These are phyloP conservation scores for Pinus taeda DNA, from an alignment of 75 land plant genomes.

Conservation along the genomic window DNA sequence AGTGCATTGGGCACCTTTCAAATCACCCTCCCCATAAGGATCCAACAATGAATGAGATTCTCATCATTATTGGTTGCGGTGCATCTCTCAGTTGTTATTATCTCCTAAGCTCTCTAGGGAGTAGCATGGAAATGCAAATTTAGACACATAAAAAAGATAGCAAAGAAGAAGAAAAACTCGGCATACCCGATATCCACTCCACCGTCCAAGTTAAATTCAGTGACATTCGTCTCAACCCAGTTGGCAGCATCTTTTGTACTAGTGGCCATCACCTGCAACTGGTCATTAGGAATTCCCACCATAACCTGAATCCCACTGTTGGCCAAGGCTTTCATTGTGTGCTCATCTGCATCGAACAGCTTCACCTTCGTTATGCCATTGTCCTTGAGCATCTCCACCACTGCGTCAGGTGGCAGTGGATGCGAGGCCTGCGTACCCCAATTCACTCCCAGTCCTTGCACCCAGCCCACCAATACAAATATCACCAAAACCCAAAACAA, in stretches of 20 bases:
- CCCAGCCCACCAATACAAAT: neutral
- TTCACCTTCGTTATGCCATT: slow-evolving; percentile 62
- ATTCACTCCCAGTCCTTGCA: slow-evolving; percentile 24
- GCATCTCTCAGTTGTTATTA: too few relatives aligned
- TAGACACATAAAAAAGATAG: too few relatives aligned
- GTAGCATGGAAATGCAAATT: too few relatives aligned
- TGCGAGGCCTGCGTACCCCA: slow-evolving; percentile 63
- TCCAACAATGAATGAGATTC: too few relatives aligned
- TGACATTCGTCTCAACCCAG: neutral
- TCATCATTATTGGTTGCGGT: too few relatives aligned
- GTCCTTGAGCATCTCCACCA: slow-evolving; percentile 52
- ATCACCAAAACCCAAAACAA: too few relatives aligned
- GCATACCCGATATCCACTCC: neutral
- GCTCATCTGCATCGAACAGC: slow-evolving; percentile 58
- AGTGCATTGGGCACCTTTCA: too few relatives aligned
- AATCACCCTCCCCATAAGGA: too few relatives aligned
- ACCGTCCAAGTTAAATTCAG: neutral
- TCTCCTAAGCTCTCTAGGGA: too few relatives aligned
- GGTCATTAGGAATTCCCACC: slow-evolving; percentile 60
- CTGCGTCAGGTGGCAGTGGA: slow-evolving; percentile 25
- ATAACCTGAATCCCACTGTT: slow-evolving; percentile 60
- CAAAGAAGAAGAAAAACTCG: too few relatives aligned
- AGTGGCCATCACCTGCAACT: slow-evolving; percentile 18
- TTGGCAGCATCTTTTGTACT: neutral
- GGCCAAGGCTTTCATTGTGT: slow-evolving; percentile 36